Evolutionary conservation across 2,329 filamentous ascomycete species (phyloP).

Genomic region (Penicillium sp.): DNA sequence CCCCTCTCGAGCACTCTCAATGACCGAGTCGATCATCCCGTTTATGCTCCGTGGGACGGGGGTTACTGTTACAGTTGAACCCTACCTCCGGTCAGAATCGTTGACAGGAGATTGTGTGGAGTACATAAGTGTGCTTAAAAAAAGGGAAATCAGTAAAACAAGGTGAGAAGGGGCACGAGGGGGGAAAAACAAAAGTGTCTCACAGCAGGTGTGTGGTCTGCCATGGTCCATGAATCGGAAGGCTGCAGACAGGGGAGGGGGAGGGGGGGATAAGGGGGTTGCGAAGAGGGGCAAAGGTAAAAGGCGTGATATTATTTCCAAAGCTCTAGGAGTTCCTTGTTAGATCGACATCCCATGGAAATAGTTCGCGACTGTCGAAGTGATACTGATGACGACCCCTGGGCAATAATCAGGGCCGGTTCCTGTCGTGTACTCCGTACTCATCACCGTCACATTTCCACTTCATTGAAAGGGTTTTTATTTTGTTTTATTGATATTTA

Average conservation of each 20-base stretch:
- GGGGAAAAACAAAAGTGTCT: conserved; percentile 14
- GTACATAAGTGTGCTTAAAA: not conserved
- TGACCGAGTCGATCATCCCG: conserved; percentile 20
- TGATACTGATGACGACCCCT: conserved; percentile 17
- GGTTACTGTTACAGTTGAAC: conserved; percentile 29
- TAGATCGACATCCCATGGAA: conserved; percentile 11
- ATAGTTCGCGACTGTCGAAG: conserved; percentile 15
- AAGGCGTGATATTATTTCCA: conserved; percentile 1
- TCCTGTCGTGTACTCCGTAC: conserved; percentile 8
- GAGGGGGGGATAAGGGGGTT: not conserved
- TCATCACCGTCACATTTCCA: conserved; percentile 6
- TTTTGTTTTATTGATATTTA: not conserved
- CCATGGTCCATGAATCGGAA: conserved; percentile 19
- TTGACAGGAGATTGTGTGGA: not conserved
- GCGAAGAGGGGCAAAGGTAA: conserved; percentile 5
- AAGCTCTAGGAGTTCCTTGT: not conserved
- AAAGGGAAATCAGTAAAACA: not conserved
- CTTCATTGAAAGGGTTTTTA: too few relatives aligned
- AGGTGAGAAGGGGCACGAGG: not conserved
- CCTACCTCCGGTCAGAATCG: conserved; percentile 12
- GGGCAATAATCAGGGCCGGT: conserved; percentile 2
- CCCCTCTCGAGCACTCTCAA: conserved; percentile 7
- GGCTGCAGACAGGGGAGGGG: conserved; percentile 19
- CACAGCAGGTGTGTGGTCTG: conserved; percentile 14
- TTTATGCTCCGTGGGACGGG: conserved; percentile 28